A percentile compares a stretch with the other conserved stretches of the same genome.
These are phyloP conservation scores for Lathyrus aphaca DNA, from an alignment of 306 rosid species.

Conservation along the genomic window DNA sequence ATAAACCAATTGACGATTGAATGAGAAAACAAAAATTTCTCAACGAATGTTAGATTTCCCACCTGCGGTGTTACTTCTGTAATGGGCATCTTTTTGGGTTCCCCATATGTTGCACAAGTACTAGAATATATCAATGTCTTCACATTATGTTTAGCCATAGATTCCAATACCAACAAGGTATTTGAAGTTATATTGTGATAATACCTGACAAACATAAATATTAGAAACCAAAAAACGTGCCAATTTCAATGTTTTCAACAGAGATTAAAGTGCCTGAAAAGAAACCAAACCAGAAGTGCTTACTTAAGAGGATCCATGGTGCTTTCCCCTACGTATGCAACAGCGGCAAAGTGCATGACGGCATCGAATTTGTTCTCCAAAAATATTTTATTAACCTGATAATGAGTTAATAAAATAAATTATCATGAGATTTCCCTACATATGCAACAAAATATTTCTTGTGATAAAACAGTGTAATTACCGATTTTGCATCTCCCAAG, in stretches of 20 bases:
- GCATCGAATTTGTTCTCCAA: conserved; percentile 91
- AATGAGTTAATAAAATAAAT: conserved; percentile 51
- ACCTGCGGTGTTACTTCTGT: conserved; percentile 92
- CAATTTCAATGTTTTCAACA: conserved; percentile 20
- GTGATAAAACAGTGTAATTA: conserved; percentile 47
- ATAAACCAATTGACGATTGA: conserved; percentile 24
- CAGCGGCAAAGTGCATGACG: conserved; percentile 98
- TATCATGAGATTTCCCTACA: conserved; percentile 8
- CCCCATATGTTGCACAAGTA: conserved; percentile 97
- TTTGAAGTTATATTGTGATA: conserved; percentile 96
- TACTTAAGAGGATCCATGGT: conserved; percentile 88
- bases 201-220: conserved; percentile 60
- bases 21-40: conserved; percentile 14
- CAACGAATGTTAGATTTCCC: conserved; percentile 29
- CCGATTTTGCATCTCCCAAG: conserved; percentile 77
- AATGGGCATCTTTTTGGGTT: conserved; percentile 94
- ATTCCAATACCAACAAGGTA: conserved; percentile 78
- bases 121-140: conserved; percentile 93
- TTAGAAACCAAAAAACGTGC: conserved; percentile 28
- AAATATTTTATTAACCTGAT: conserved; percentile 87
- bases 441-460: conserved; percentile 28
- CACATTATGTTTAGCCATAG: conserved; percentile 82
- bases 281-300: conserved; percentile 43
- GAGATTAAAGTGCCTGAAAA: conserved; percentile 31
- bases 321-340: conserved; percentile 99